These are phyloP conservation scores for Phytopythium delawarense DNA, from an alignment of 352 stramenopile genomes.

Conservation along the genomic window DNA sequence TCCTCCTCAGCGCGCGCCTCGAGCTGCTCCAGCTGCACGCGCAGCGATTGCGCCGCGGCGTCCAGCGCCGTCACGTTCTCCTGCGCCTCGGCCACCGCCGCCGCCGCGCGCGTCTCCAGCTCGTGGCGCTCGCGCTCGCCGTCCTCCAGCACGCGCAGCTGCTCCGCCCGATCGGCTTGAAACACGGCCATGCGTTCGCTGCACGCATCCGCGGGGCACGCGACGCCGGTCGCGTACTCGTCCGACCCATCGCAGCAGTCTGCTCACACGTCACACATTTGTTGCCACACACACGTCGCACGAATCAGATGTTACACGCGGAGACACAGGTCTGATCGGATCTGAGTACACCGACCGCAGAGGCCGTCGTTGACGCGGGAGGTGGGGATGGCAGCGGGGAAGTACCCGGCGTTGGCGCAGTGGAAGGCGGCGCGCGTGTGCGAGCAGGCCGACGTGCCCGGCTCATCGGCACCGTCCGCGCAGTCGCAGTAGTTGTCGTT, in stretches of 20 bases:
- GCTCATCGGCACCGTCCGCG: conserved; percentile 86
- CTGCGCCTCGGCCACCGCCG: conserved; percentile 31
- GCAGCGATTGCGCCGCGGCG: conserved; percentile 20
- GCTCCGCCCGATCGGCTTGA: conserved; percentile 38
- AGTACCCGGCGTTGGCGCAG: conserved; percentile 77
- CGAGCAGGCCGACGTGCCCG: conserved; percentile 82
- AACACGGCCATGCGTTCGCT: conserved; percentile 33
- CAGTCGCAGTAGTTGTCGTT: conserved; percentile 97
- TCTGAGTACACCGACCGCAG: conserved; percentile 35
- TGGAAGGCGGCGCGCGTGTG: conserved; percentile 51
- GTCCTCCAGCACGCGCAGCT: conserved; percentile 71
- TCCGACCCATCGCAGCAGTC: conserved; percentile 83
- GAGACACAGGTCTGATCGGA: background rate
- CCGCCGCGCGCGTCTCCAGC: conserved; percentile 27
- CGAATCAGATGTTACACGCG: background rate
- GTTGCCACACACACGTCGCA: background rate
- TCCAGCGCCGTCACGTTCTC: conserved; percentile 26
- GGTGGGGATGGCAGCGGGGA: conserved; percentile 48
- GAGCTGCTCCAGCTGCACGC: conserved; percentile 36
- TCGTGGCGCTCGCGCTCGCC: conserved; percentile 43
- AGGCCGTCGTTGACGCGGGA: conserved; percentile 75
- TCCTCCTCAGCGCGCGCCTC: conserved; percentile 32
- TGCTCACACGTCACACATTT: conserved; percentile 30
- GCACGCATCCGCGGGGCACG: conserved; percentile 43
- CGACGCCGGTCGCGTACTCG: conserved; percentile 56